A percentile compares a stretch with the other conserved stretches of the same genome.
phyloP scores from a whole-genome alignment of 208 protist species.

The Leishmania arabica region DNA sequence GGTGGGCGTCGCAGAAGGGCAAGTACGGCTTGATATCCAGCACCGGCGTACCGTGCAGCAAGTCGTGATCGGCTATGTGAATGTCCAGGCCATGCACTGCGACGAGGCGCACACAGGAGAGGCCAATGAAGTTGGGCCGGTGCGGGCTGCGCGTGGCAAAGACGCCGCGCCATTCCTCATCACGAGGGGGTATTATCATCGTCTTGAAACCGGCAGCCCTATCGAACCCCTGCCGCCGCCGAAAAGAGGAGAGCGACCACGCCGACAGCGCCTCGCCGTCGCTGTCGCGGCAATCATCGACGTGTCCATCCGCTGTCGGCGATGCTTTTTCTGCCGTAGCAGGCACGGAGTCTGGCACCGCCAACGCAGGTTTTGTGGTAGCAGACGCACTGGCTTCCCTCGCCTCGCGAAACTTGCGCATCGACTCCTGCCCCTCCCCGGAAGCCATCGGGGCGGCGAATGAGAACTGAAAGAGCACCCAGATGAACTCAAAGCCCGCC shows the following conservation, averaged over 20 bases:
- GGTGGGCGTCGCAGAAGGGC: constrained; percentile 87
- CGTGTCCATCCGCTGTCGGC: neutral
- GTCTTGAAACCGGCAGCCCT: constrained; percentile 74
- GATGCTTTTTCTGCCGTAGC: neutral
- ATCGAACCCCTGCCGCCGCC: constrained; percentile 61
- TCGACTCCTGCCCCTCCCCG: constrained; percentile 50
- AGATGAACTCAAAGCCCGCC: constrained; percentile 88
- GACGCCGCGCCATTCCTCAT: constrained; percentile 80
- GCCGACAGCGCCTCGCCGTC: neutral
- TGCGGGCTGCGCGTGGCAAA: constrained; percentile 93
- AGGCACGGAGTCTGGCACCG: neutral
- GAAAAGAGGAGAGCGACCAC: constrained; percentile 27
- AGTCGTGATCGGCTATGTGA: constrained; percentile 93
- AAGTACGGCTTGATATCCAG: constrained; percentile 97
- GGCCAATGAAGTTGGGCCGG: constrained; percentile 91
- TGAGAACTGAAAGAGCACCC: constrained; percentile 91
- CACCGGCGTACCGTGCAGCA: constrained; percentile 96
- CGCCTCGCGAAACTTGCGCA: constrained; percentile 30
- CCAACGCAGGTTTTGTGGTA: neutral
- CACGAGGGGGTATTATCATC: constrained; percentile 86
- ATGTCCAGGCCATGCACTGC: constrained; percentile 78
- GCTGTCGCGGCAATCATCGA: neutral
- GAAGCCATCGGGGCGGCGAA: constrained; percentile 72
- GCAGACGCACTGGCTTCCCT: neutral
- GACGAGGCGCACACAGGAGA: constrained; percentile 86